Evolutionary conservation across 129 eudicot genomes (phyloP), one percentile per base, ranked within the genome.

Genomic region (Saposhnikovia divaricata): DNA sequence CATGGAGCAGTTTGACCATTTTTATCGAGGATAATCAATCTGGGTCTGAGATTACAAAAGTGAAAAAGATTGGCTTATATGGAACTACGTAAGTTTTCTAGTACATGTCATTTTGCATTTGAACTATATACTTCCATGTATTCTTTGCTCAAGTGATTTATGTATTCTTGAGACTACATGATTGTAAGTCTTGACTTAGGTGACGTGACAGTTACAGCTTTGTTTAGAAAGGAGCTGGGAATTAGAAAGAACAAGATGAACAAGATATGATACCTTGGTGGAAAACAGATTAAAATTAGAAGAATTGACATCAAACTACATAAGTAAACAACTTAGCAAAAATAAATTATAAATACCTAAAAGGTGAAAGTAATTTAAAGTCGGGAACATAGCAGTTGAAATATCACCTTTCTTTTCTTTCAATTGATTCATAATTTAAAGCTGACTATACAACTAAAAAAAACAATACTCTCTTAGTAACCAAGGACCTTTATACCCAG

Each of bases 21-120:
- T 95, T 95, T 70, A 90, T 95, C 0, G 98, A 95, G 87, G 98
- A 92, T 83, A 95, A 95, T 87, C 98, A 95, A 75, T 86, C 94
- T 83, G 97, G 85, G 82, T 82, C 96, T 55, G 98, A 95, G 40
- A 65, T 72, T 34, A 92, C 98, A 6, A 92, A 90, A 85, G 90
- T 95, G 57, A 93, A 95, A 82, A 95, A 95, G 87, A 87, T 95
- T 85, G 86, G 82, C 81, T 87, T 95, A 78, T 88, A 86, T 76
- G 98, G 98, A 83, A 80, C 96, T 34, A 95, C 97, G 98, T 95
- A 85, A 87, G 98, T 95, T 82, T 83, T 61, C 74, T 57, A 47
- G 65, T 38, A 11, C 31, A 59, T 12, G 27, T 43, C 77, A 9
- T 72, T 7, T 69, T 39, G 59, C 47, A 75, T 63, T 68, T 38